Evolutionary conservation across 164 flowering plant genomes (phyloP).

Genomic region (Berberis vulgaris): DNA sequence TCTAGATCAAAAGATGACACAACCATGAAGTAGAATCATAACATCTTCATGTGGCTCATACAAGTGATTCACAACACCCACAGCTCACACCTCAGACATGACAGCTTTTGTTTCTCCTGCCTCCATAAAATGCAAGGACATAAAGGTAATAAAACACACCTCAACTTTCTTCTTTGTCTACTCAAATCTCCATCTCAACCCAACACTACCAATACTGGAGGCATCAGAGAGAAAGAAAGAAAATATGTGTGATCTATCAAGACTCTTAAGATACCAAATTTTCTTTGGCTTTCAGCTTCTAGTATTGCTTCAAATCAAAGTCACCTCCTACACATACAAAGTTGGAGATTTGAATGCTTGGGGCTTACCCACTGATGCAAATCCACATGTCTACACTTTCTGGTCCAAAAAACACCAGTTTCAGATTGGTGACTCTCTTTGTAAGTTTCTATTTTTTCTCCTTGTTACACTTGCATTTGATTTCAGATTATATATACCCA

Average conservation of each 20-base stretch:
- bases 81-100: too few relatives aligned
- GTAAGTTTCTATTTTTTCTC: slow-evolving; percentile 36
- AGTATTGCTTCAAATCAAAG: slow-evolving; percentile 32
- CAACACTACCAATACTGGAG: too few relatives aligned
- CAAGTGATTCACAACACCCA: too few relatives aligned
- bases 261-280: slow-evolving; percentile 19
- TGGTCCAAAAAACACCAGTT: slow-evolving; percentile 61
- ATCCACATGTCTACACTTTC: slow-evolving; percentile 45
- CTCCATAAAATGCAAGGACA: too few relatives aligned
- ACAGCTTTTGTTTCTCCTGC: too few relatives aligned
- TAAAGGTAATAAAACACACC: too few relatives aligned
- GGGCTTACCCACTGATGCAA: slow-evolving; percentile 69
- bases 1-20: too few relatives aligned
- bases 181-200: too few relatives aligned
- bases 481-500: not conserved
- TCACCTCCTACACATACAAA: slow-evolving; percentile 46
- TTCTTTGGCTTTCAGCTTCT: slow-evolving; percentile 34
- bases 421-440: slow-evolving; percentile 74
- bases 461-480: not conserved
- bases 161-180: too few relatives aligned
- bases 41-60: too few relatives aligned
- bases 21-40: too few relatives aligned
- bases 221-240: slow-evolving; percentile 1
- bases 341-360: slow-evolving; percentile 85
- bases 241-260: slow-evolving; percentile 25